Base-by-base conservation (phyloP, 2,329 filamentous ascomycete genomes). In the Ampelomyces quisqualis region DNA sequence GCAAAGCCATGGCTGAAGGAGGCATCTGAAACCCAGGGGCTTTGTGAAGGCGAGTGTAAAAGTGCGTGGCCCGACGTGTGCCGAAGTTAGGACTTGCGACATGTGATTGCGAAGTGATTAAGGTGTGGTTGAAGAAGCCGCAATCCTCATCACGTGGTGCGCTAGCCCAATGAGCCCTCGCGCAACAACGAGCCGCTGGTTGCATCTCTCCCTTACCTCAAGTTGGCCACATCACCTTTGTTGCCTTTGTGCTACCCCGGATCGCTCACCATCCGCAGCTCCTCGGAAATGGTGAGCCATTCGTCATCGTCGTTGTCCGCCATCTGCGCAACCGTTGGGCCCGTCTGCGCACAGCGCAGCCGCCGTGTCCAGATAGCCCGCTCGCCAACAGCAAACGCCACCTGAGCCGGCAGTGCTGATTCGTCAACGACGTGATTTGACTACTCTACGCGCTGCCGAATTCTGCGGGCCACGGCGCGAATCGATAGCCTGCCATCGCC, bases 1-100 rank as follows among this genome's bases (percentile, higher is more conserved):
- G 49, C 53, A 61, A 57, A 17, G 60, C 43, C 62, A 64, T 65
- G 35, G 49, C 49, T 33, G 51, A 41, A 39, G 49, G 48, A 38
- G 52, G 40, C 52, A 55, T 55, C 30, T 27, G 18, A 33, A 23
- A 24, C 31, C 20, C 31, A 45, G 32, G 38, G 26, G 43, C 29
- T 33, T 35, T 24, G 19, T 21, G 21, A 43, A 35, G 36, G 32
- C 24, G 34, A 43, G 35, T 15, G 42, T 32, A 32, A 31, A 21
- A 27, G 26, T 40, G 34, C 28, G 32, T 45, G 41, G 46, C 47
- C 38, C 35, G 40, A 41, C 42, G 38, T 40, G 45, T 31, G 38
- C 27, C 41, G 45, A 45, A 33, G 43, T 45, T 41, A 41, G 38
- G 43, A 52, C 44, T 45, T 41, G 43, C 40, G 43, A 52, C 44